A percentile compares a stretch with the other conserved stretches of the same genome.
phyloP scores from a whole-genome alignment of 768 basidiomycete genomes.

The Termitomyces sp. region DNA sequence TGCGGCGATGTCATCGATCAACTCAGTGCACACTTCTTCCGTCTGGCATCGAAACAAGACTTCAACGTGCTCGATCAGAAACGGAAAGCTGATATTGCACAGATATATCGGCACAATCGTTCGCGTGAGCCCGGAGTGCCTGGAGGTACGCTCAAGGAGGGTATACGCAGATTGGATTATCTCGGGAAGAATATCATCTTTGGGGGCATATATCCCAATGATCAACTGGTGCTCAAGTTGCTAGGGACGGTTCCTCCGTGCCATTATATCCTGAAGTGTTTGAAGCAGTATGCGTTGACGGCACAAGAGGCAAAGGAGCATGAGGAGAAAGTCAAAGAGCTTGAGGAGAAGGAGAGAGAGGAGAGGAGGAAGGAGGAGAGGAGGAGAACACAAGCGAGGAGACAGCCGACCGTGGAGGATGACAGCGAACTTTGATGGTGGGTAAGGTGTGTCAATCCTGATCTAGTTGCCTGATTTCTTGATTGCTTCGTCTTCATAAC shows the following conservation, averaged over 20 bases:
- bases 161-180: slow-evolving; percentile 65
- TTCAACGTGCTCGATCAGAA: slow-evolving; percentile 33
- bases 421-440: not conserved
- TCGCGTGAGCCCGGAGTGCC: slow-evolving; percentile 59
- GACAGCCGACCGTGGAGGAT: slow-evolving; percentile 11
- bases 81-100: slow-evolving; percentile 37
- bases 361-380: slow-evolving; percentile 29
- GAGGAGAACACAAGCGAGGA: not conserved
- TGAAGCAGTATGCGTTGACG: slow-evolving; percentile 39
- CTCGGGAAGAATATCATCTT: slow-evolving; percentile 53
- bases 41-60: slow-evolving; percentile 45
- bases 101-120: slow-evolving; percentile 61
- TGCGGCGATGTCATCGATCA: slow-evolving; percentile 62
- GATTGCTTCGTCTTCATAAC: not conserved
- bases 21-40: slow-evolving; percentile 45
- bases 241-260: slow-evolving; percentile 49
- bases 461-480: not conserved
- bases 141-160: slow-evolving; percentile 59
- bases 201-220: slow-evolving; percentile 52
- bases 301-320: slow-evolving; percentile 45
- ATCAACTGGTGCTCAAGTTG: slow-evolving; percentile 33
- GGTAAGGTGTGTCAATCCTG: not conserved
- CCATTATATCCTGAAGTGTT: slow-evolving; percentile 53
- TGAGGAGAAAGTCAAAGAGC: slow-evolving; percentile 27
- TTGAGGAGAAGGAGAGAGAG: slow-evolving; percentile 11